These are phyloP conservation scores for Pseudozyma tsukubaensis DNA, from an alignment of 1,284 basidiomycete species.

Conservation along the genomic window DNA sequence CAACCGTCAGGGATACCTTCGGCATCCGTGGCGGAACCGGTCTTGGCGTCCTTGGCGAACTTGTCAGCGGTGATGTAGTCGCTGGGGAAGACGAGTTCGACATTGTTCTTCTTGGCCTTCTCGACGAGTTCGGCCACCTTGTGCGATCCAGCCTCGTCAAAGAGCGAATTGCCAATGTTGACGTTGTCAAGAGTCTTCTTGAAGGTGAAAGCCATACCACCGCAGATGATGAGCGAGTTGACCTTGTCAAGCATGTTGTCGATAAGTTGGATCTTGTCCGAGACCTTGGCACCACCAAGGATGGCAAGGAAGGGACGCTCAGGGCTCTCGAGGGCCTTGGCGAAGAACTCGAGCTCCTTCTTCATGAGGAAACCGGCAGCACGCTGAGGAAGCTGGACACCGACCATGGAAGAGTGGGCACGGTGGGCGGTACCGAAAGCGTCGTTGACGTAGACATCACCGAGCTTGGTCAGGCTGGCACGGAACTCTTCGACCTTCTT, in stretches of 20 bases:
- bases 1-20: slow-evolving; percentile 91
- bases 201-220: slow-evolving; percentile 99
- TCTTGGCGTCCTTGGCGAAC: slow-evolving; percentile 90
- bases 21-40: slow-evolving; percentile 79
- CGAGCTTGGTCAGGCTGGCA: slow-evolving; percentile 86
- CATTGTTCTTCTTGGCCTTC: slow-evolving; percentile 92
- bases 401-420: slow-evolving; percentile 98
- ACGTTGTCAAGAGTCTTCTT: slow-evolving; percentile 91
- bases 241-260: slow-evolving; percentile 99
- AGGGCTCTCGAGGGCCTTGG: slow-evolving; percentile 93
- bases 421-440: slow-evolving; percentile 99
- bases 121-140: slow-evolving; percentile 87
- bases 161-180: slow-evolving; percentile 91
- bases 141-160: slow-evolving; percentile 87
- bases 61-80: slow-evolving; percentile 95
- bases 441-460: slow-evolving; percentile 98
- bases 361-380: slow-evolving; percentile 97
- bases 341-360: slow-evolving; percentile 99
- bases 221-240: slow-evolving; percentile 94
- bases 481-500: slow-evolving; percentile 86
- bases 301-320: slow-evolving; percentile 97
- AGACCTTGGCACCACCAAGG: slow-evolving; percentile 97
- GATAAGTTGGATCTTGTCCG: slow-evolving; percentile 98
- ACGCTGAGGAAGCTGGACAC: slow-evolving; percentile 89
- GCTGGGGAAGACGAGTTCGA: slow-evolving; percentile 94